Percentiles rank a stretch among this genome's conserved stretches.
phyloP scores from a whole-genome alignment of 805 yeast genomes.

The Suhomyces pyralidae region DNA sequence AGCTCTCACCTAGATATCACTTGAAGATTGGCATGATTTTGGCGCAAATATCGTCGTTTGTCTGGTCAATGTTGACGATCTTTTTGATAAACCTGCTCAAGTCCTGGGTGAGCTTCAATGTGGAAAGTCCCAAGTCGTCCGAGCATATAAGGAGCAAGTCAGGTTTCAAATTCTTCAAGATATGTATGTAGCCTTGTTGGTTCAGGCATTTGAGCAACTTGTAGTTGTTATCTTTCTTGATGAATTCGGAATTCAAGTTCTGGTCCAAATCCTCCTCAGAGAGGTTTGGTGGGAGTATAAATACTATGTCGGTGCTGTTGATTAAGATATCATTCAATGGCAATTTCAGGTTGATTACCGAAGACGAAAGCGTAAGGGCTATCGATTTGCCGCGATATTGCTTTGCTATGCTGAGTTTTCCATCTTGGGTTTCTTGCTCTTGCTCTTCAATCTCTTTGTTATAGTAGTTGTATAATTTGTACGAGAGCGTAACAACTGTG shows the following conservation, averaged over 20 bases:
- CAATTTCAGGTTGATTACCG: constrained; percentile 34
- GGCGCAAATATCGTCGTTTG: constrained; percentile 18
- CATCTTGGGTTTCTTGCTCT: constrained; percentile 4
- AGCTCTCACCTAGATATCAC: constrained; percentile 1
- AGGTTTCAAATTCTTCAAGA: constrained; percentile 39
- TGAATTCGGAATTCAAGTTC: constrained; percentile 8
- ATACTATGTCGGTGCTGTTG: constrained; percentile 38
- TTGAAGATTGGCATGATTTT: constrained; percentile 21
- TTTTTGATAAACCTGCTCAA: constrained; percentile 37
- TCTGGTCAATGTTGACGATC: constrained; percentile 28
- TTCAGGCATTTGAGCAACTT: constrained; percentile 39
- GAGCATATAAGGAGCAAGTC: constrained; percentile 40
- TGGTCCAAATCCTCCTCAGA: constrained; percentile 34
- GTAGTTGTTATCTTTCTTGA: constrained; percentile 22
- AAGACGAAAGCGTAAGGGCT: constrained; percentile 41
- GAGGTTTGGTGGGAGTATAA: constrained; percentile 43
- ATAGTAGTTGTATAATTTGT: constrained; percentile 28
- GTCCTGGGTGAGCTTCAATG: constrained; percentile 28
- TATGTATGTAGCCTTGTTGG: constrained; percentile 38
- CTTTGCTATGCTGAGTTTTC: constrained; percentile 7
- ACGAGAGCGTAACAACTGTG: constrained; percentile 31
- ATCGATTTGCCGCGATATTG: constrained; percentile 31
- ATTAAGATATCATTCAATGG: constrained; percentile 39
- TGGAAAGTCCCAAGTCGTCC: constrained; percentile 39
- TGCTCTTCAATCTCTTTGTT: neutral